These are phyloP conservation scores for Fragaria ananassa DNA, from an alignment of 306 rosid species.

Conservation along the genomic window DNA sequence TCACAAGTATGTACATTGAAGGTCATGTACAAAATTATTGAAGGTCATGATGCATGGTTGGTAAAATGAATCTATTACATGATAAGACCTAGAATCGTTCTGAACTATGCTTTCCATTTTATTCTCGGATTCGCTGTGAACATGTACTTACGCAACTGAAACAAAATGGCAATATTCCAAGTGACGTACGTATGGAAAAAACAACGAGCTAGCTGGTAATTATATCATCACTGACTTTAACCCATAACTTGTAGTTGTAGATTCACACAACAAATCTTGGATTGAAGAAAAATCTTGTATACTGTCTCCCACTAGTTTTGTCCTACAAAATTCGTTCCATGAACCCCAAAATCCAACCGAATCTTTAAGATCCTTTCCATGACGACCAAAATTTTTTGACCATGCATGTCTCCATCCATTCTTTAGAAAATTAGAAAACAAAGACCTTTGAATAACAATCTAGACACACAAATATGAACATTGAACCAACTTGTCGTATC, in stretches of 20 bases:
- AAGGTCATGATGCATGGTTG: background rate
- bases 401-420: constrained; percentile 12
- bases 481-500: constrained; percentile 46
- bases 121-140: background rate
- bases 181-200: constrained; percentile 22
- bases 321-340: constrained; percentile 7
- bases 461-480: constrained; percentile 4
- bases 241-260: constrained; percentile 40
- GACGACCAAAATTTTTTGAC: constrained; percentile 48
- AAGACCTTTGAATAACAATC: background rate
- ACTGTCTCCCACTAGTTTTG: constrained; percentile 40
- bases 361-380: constrained; percentile 46
- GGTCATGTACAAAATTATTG: background rate
- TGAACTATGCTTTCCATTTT: background rate
- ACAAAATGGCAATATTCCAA: background rate
- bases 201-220: constrained; percentile 28
- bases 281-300: constrained; percentile 42
- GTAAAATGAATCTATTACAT: background rate
- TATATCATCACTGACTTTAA: constrained; percentile 35
- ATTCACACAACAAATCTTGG: constrained; percentile 47
- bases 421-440: constrained; percentile 15
- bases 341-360: constrained; percentile 21
- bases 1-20: background rate
- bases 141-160: background rate
- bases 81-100: background rate